Base-by-base conservation (phyloP, 805 yeast species). In the Ogataea minuta region DNA sequence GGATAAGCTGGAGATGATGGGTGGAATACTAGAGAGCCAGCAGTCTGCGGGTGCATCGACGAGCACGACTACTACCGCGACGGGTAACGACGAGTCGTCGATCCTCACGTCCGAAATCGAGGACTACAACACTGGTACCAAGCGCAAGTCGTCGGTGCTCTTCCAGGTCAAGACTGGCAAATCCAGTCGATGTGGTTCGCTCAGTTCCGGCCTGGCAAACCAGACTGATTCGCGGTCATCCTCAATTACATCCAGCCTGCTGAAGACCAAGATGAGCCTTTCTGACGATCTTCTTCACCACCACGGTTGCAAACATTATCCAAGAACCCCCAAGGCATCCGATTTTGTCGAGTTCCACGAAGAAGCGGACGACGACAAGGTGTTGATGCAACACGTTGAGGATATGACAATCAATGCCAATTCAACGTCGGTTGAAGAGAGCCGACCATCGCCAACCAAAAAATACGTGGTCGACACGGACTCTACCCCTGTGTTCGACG, bases 71-170 rank as follows among this genome's bases (percentile, higher is more conserved):
- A 33, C 43, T n/a, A 28, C 45, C 11, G 20, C 38, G 15, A 33
- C 44, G n/a, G 31, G 34, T 2, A 31, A 36, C 35, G 46, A 46
- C 30, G 38, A 31, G 15, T 43, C 50, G 6, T 51, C 57, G 15
- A 43, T 55, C 7, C 42, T 56, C 14, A 46, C 53, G 4, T 47
- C 53, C 15, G 60, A 57, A 26, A 54, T 54, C 28, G 52, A 50
- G 23, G 53, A 55, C 27, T 29, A 26, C 29, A 28, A 34, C 11
- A 49, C 54, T 8, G 59, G 60, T 11, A 34, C 46, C 8, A 31
- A 50, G 23, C 48, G 62, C 32, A 54, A 56, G 40, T 54, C 62
- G 3, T 55, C 58, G 4, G 45, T 58, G 26, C 53, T 59, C 5
- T 59, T 60, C 43, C 54, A 49, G n/a, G 25, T 50, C 14, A 38